phyloP scores from a whole-genome alignment of 176 grass and related monocot genomes.

The Zea luxurians region DNA sequence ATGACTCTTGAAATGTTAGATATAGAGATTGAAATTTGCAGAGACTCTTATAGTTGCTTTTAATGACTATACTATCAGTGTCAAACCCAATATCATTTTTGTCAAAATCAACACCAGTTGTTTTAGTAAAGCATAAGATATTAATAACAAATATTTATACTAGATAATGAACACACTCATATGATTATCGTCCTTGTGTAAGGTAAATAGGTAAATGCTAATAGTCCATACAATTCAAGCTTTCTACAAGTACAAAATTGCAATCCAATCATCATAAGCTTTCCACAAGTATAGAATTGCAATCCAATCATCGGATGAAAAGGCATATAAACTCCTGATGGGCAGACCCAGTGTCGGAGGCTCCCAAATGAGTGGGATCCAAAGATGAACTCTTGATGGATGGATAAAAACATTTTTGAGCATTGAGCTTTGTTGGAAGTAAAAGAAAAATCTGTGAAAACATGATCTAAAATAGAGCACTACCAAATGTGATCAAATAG shows the following conservation, averaged over 20 bases:
- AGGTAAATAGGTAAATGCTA: constrained; percentile 22
- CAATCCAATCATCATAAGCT: constrained; percentile 14
- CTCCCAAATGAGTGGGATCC: too few relatives aligned
- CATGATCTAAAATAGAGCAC: neutral
- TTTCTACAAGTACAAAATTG: constrained; percentile 84
- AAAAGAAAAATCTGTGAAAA: neutral
- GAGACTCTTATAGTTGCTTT: neutral
- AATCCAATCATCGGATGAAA: constrained; percentile 87
- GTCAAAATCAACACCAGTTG: neutral
- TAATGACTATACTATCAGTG: constrained; percentile 5
- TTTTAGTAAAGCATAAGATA: neutral
- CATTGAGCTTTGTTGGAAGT: neutral
- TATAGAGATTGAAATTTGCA: neutral
- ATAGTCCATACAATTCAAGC: constrained; percentile 70
- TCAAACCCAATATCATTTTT: constrained; percentile 12
- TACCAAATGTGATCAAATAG: constrained; percentile 1
- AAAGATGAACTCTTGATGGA: constrained; percentile 6
- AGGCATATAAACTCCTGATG: constrained; percentile 69
- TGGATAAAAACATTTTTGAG: constrained; percentile 25
- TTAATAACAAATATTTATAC: constrained; percentile 15
- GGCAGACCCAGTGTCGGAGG: too few relatives aligned
- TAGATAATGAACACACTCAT: constrained; percentile 22
- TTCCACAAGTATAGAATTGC: constrained; percentile 50
- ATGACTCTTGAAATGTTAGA: neutral
- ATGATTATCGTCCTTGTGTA: neutral